phyloP scores from a whole-genome alignment of 768 basidiomycete genomes.

The Cubamyces lactineus region DNA sequence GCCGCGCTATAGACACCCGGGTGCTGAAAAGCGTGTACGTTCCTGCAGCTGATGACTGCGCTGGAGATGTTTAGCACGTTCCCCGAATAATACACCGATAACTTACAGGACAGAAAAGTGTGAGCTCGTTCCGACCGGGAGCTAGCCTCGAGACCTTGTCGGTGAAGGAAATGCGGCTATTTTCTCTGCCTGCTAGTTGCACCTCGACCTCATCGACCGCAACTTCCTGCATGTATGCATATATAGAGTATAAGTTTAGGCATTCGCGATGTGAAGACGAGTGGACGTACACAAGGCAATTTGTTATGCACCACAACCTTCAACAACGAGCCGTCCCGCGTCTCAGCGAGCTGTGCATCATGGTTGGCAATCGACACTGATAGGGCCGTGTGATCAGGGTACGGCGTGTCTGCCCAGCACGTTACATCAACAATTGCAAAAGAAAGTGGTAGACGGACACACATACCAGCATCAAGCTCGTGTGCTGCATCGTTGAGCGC shows the following conservation, averaged over 20 bases:
- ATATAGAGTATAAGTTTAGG: background rate
- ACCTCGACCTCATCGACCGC: conserved; percentile 64
- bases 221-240: conserved; percentile 50
- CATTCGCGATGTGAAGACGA: background rate
- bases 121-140: conserved; percentile 61
- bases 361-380: conserved; percentile 49
- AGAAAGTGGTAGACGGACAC: background rate
- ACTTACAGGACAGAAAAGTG: conserved; percentile 74
- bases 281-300: conserved; percentile 71
- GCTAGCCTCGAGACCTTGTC: conserved; percentile 45
- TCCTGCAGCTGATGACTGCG: conserved; percentile 71
- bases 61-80: background rate
- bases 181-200: conserved; percentile 62
- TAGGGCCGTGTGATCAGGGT: conserved; percentile 71
- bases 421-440: background rate
- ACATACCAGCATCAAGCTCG: conserved; percentile 56
- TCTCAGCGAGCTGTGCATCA: conserved; percentile 54
- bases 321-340: conserved; percentile 68
- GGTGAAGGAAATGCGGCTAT: conserved; percentile 62
- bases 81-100: conserved; percentile 4
- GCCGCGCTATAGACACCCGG: conserved; percentile 64
- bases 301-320: conserved; percentile 63
- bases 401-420: conserved; percentile 57
- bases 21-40: conserved; percentile 68
- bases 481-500: conserved; percentile 53